Conservation (phyloP, 371 early-diverging fungal species). For the Nematocida sp. region DNA sequence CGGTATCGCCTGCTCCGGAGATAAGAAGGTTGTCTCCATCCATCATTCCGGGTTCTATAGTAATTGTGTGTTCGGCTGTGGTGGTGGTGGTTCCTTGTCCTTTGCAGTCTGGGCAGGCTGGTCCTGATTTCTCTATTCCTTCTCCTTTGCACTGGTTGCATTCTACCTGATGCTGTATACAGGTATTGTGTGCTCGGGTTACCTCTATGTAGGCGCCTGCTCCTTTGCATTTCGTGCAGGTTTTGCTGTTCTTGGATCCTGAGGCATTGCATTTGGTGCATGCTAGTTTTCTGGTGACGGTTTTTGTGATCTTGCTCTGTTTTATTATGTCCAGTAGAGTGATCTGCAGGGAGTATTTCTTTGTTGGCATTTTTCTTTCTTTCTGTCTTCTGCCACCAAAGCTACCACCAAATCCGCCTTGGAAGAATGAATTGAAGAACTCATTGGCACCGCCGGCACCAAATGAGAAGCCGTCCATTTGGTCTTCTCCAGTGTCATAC, state of each 20-base stretch:
- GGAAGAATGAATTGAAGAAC: constrained; percentile 61
- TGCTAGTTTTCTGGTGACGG: constrained; percentile 49
- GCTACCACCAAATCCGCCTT: constrained; percentile 38
- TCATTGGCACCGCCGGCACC: constrained; percentile 17
- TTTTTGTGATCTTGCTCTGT: constrained; percentile 53
- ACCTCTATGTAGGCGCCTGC: constrained; percentile 47
- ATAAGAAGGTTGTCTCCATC: constrained; percentile 45
- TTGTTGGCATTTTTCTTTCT: constrained; percentile 6
- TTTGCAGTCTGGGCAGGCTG: constrained; percentile 55
- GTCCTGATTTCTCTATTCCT: constrained; percentile 50
- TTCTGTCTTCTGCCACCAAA: constrained; percentile 37
- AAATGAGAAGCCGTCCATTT: constrained; percentile 37
- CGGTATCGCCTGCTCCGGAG: constrained; percentile 58
- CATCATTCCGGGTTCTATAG: constrained; percentile 52
- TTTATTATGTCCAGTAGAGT: constrained; percentile 53
- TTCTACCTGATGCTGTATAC: constrained; percentile 40
- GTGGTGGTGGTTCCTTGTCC: constrained; percentile 51
- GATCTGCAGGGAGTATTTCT: constrained; percentile 49
- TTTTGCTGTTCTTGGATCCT: constrained; percentile 52
- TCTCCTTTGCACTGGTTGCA: constrained; percentile 57
- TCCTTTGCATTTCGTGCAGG: constrained; percentile 60
- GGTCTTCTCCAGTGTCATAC: constrained; percentile 70
- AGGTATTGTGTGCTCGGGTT: constrained; percentile 46
- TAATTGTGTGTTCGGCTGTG: constrained; percentile 49
- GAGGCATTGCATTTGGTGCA: constrained; percentile 61